Base-by-base conservation (phyloP, 2,329 filamentous ascomycete species). In the Fusarium fracticaudum region DNA sequence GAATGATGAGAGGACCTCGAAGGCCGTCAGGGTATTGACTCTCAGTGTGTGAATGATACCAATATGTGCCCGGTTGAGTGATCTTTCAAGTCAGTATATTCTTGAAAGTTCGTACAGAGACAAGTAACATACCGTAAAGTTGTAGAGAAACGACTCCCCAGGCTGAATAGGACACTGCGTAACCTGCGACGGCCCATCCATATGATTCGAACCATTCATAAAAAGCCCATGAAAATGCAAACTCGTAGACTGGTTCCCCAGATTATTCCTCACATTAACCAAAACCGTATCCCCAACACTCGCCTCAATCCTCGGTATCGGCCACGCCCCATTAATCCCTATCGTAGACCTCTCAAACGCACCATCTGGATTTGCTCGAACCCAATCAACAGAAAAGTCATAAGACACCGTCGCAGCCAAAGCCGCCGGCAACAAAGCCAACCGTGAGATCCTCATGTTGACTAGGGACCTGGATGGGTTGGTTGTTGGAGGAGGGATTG, bases 311-410 rank as follows among this genome's bases (percentile, higher is more conserved):
- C 83, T 81, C 2, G 94, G 93, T 41, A 93, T 87, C 4, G 93
- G 94, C 92, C 93, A 94, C 83, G 91, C 81, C 9, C 89, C 89
- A 77, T 96, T 96, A 83, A 96, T 92, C 51, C 92, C 93, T 79
- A 96, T 93, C 8, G 89, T 88, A n/a, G 90, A 87, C 38, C 93
- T 87, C 44, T 88, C 85, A 67, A 87, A 87, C 13, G 86, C 84
- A 29, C 91, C 91, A 83, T 96, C 93, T 1, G 93, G 94, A 76
- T 93, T 92, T 40, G 91, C 89, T 47, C 83, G 88, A 17, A 94
- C 90, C 93, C 93, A 95, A 66, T 87, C 89, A 72, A 94, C 86
- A 76, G 91, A 90, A 83, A 92, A 94, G 80, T 93, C 86, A 78
- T 92, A 89, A 9, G 84, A 86, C 61, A 91, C 83, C 0, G 85